Evolutionary conservation across 106 monocot genomes (phyloP), one percentile per base, ranked within the genome.

Genomic region (Dendrobium nobile): DNA sequence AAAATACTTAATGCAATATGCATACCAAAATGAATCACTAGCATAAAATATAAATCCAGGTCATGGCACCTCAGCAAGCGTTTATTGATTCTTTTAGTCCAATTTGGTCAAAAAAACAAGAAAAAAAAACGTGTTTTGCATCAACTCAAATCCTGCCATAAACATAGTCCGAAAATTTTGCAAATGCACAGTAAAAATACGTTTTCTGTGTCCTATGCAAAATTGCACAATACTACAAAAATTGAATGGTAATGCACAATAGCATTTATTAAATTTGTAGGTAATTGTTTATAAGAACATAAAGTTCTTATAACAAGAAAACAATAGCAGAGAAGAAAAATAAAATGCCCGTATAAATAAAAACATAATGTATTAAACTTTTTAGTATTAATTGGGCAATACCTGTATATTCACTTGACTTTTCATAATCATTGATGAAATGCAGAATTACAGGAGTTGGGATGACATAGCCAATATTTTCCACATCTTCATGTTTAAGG

Each of bases 401-500:
- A 94, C 99, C 99, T 89, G 99, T 99, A 73, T 99, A 99, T 82
- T 86, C 90, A 54, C 93, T 88, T 9, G 91, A 89, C 76, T 95
- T 99, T 79, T 99, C 95, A 89, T 95, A 99, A 75, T 99, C 99
- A 75, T 87, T 81, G 80, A 99, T 99, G 81, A 99, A 99, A 78
- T 99, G 99, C 82, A 78, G 80, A 67, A 99, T 93, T 41, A 99
- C 99, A 80, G 99, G 95, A 59, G 99, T 95, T 7, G 99, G 99
- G 82, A 99, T 99, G 56, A 99, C 95, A 81, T 99, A 99, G 44
- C 99, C 99, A 70, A 99, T 99, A 85, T 99, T 99, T 85, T 99
- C 99, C 28, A 83, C 99, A 91, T 95, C 99, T 87, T 95, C 99
- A 82, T 95, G 91, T 70, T 93, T 95, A 75, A 99, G 91, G 20